Percentiles rank a stretch among this genome's conserved stretches.
These are phyloP conservation scores for Annulohypoxylon moriforme DNA, from an alignment of 495 filamentous ascomycete genomes.

Conservation along the genomic window DNA sequence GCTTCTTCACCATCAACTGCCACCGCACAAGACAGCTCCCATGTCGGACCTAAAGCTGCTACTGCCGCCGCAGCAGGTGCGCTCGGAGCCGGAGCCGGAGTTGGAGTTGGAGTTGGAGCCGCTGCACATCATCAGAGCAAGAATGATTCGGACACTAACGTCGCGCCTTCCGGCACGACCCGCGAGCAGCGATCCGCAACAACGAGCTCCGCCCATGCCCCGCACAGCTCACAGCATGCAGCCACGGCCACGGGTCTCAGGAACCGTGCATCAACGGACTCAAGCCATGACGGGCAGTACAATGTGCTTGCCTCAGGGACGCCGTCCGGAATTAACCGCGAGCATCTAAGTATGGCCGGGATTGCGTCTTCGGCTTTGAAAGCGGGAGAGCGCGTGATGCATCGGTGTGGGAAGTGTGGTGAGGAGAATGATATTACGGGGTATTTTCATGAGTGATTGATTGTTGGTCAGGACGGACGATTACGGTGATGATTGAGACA, in stretches of 20 bases:
- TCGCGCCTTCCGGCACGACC: neutral
- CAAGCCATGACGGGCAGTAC: constrained; percentile 43
- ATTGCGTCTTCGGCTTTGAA: neutral
- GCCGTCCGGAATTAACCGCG: constrained; percentile 43
- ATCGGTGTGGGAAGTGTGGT: constrained; percentile 50
- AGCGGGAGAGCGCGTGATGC: constrained; percentile 34
- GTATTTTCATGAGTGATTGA: constrained; percentile 29
- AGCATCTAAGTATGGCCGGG: constrained; percentile 28
- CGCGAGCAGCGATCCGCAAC: constrained; percentile 1
- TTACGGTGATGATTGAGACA: neutral
- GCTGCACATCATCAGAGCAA: constrained; percentile 14
- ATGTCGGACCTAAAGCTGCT: constrained; percentile 18
- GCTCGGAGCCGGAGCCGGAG: constrained; percentile 25
- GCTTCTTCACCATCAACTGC: neutral
- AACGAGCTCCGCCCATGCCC: neutral
- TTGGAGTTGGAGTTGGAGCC: constrained; percentile 21
- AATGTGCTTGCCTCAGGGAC: constrained; percentile 48
- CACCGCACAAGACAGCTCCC: neutral
- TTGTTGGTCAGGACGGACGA: neutral
- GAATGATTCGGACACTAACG: neutral
- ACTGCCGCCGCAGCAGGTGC: constrained; percentile 18
- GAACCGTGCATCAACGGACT: constrained; percentile 29
- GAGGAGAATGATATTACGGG: constrained; percentile 51
- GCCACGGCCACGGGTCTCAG: neutral
- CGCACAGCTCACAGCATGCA: neutral